phyloP scores from a whole-genome alignment of 2,329 filamentous ascomycete genomes.

The Diaporthe capsici region DNA sequence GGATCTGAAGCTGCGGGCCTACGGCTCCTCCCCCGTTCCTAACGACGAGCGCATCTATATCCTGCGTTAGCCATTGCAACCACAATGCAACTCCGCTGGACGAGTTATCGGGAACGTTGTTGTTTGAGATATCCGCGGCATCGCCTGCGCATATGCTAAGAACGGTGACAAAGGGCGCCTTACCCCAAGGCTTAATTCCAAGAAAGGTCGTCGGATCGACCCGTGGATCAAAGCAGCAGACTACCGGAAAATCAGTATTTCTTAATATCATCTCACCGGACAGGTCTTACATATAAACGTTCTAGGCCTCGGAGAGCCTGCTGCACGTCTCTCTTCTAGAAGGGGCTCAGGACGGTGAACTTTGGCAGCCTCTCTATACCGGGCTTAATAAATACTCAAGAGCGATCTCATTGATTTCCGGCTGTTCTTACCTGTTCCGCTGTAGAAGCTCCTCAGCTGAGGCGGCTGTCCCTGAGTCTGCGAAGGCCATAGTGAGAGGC shows the following conservation, averaged over 20 bases:
- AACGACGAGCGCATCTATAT: constrained; percentile 9
- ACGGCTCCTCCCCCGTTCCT: constrained; percentile 22
- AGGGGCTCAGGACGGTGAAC: constrained; percentile 2
- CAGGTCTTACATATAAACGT: constrained; percentile 9
- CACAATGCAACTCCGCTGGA: too few relatives aligned
- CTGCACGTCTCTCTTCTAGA: neutral
- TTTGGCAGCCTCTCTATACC: neutral
- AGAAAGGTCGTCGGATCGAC: constrained; percentile 12
- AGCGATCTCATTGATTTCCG: accelerated
- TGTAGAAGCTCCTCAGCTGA: constrained; percentile 1
- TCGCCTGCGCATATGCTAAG: neutral
- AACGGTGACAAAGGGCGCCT: neutral
- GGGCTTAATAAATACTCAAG: neutral
- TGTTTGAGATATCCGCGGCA: neutral
- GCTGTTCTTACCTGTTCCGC: neutral
- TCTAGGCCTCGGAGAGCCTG: neutral
- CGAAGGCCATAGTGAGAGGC: neutral
- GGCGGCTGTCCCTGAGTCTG: neutral
- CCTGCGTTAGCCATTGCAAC: neutral
- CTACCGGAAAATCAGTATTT: neutral
- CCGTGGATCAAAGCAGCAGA: constrained; percentile 29
- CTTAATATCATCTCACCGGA: neutral
- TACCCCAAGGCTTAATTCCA: constrained; percentile 13
- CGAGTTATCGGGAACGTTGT: neutral
- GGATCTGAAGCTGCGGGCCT: neutral